phyloP scores from a whole-genome alignment of 495 filamentous ascomycete genomes.

The Neurospora sp. region DNA sequence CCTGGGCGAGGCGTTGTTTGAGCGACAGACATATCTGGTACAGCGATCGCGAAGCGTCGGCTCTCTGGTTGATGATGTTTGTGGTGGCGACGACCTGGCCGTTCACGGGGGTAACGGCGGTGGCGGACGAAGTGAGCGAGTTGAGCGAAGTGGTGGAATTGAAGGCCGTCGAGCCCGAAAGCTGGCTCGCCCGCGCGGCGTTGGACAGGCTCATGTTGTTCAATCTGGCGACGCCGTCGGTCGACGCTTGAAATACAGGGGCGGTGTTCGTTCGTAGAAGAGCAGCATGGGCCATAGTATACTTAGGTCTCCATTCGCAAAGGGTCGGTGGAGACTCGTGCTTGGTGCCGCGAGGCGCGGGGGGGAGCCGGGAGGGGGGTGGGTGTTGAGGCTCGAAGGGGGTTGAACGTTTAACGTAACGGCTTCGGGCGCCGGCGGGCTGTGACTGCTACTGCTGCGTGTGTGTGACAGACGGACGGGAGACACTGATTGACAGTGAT shows the following conservation, averaged over 20 bases:
- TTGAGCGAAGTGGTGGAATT: constrained; percentile 35
- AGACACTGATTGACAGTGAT: not conserved
- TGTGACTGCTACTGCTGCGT: not conserved
- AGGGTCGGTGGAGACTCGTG: constrained; percentile 8
- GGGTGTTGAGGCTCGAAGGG: not conserved
- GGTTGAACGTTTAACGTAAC: not conserved
- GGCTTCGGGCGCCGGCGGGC: not conserved
- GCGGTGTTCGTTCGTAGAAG: constrained; percentile 42
- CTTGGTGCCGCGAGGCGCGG: constrained; percentile 8
- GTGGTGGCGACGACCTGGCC: constrained; percentile 60
- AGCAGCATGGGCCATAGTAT: constrained; percentile 39
- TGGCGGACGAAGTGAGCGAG: constrained; percentile 36
- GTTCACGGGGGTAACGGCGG: constrained; percentile 26
- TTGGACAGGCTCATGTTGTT: constrained; percentile 31
- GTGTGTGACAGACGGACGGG: not conserved
- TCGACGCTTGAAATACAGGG: constrained; percentile 33
- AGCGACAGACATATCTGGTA: constrained; percentile 90
- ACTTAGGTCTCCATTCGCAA: constrained; percentile 29
- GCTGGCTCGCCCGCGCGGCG: constrained; percentile 41
- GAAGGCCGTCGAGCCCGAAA: constrained; percentile 42
- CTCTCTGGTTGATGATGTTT: constrained; percentile 91
- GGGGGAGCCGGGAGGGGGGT: constrained; percentile 3
- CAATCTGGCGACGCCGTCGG: constrained; percentile 25
- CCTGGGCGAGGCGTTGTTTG: constrained; percentile 65
- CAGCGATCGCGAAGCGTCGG: constrained; percentile 76